These are phyloP conservation scores for Lachnum nothofagi DNA, from an alignment of 2,329 filamentous ascomycete species.

Conservation along the genomic window DNA sequence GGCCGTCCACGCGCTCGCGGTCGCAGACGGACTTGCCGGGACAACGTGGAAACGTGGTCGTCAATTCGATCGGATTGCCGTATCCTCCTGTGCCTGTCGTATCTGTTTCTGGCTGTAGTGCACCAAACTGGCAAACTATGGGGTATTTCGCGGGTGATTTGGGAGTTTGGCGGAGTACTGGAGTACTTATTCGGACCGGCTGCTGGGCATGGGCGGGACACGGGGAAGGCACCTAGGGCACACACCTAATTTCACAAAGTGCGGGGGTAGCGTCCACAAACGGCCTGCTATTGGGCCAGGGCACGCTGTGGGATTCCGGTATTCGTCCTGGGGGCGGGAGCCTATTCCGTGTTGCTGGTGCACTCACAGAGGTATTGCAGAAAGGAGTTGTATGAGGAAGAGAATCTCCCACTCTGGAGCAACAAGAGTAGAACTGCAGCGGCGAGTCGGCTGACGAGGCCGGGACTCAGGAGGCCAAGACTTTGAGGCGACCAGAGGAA, in stretches of 20 bases:
- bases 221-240: constrained; percentile 16
- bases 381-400: not conserved
- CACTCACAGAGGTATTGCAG: too few relatives aligned
- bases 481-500: too few relatives aligned
- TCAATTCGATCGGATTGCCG: not conserved
- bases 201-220: constrained; percentile 4
- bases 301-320: not conserved
- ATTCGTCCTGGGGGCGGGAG: too few relatives aligned
- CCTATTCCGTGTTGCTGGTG: too few relatives aligned
- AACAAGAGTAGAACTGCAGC: too few relatives aligned
- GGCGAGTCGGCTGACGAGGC: not conserved
- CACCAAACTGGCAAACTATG: constrained; percentile 9
- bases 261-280: constrained; percentile 11
- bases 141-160: constrained; percentile 15
- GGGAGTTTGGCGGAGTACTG: constrained; percentile 15
- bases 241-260: constrained; percentile 13
- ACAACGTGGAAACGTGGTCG: not conserved
- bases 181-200: constrained; percentile 28
- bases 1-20: not conserved
- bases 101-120: not conserved
- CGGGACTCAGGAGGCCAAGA: too few relatives aligned
- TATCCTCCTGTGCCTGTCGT: too few relatives aligned
- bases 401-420: not conserved
- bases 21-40: too few relatives aligned
- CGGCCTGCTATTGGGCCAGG: not conserved